Base-by-base conservation (phyloP, 106 monocot species). In the Vanilla planifolia region DNA sequence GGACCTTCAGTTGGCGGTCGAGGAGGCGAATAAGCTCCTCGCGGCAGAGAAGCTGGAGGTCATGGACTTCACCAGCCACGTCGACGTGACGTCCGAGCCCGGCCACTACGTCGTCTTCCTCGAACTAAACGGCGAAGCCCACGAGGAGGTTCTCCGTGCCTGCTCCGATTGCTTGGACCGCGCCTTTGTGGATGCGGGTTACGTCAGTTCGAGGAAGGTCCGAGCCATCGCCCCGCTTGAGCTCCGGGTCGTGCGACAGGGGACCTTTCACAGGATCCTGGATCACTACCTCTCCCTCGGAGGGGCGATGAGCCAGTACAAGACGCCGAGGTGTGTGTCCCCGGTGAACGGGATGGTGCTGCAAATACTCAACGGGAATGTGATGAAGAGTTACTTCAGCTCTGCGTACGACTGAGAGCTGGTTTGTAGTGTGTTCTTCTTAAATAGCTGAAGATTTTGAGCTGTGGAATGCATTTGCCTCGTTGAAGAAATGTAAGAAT, bases 51-150 rank as follows among this genome's bases (percentile, higher is more conserved):
- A 94, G 67, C 67, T 89, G 7, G 89, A 94, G 48, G 61, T 95
- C 3, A 65, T 95, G 2, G 94, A 95, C 72, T 95, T 73, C 80
- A 78, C 80, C 7, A 89, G 85, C 76, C 59, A 83, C 20, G 89
- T 60, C 0, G 89, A 95, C 56, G 30, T 68, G 23, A 67, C 78
- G 4, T 43, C 70, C 1, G 75, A 86, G 17, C 86, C 95, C 0
- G 95, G 86, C 0, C 95, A 84, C 71, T 96, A 96, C 51, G 90
- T 96, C 9, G 71, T 96, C 51, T 96, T 84, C 72, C 73, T 78
- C 85, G 95, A 96, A 55, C 68, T 87, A 10, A 90, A 68, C 39
- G 71, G 84, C 14, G 73, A 79, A 2, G 74, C 79, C 9, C 47
- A 44, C 2, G 74, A 81, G 4, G 84, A 81, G 3, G 79, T 96